Conservation (phyloP, 2,329 filamentous ascomycete genomes). For the Tolypocladium amazonense region DNA sequence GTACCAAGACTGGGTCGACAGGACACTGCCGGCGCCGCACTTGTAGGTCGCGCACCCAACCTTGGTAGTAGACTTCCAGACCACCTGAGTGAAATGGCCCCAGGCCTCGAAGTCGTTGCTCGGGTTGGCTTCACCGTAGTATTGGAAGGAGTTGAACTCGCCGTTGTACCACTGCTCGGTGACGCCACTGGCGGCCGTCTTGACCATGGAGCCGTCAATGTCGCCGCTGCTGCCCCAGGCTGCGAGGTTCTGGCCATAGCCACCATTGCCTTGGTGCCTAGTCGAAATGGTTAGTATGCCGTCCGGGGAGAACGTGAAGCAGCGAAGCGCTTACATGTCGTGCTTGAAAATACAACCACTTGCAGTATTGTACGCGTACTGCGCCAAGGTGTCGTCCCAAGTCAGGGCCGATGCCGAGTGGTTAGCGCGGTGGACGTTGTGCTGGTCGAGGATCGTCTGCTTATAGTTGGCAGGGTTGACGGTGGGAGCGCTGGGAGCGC, state of each 20-base stretch:
- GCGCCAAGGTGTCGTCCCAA: conserved; percentile 56
- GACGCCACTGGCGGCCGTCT: conserved; percentile 55
- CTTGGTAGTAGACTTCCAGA: conserved; percentile 27
- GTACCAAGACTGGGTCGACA: conserved; percentile 49
- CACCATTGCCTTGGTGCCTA: conserved; percentile 46
- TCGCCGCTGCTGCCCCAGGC: conserved; percentile 35
- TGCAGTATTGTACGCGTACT: conserved; percentile 54
- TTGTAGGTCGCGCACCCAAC: conserved; percentile 58
- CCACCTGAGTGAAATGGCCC: conserved; percentile 42
- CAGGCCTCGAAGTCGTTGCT: conserved; percentile 52
- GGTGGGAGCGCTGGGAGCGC: not conserved
- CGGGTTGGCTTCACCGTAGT: conserved; percentile 46
- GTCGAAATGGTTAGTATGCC: conserved; percentile 1
- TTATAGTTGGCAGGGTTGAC: conserved; percentile 16
- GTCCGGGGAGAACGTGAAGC: not conserved
- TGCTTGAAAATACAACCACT: conserved; percentile 62
- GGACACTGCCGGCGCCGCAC: conserved; percentile 41
- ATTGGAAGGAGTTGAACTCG: conserved; percentile 49
- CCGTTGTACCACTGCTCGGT: conserved; percentile 84
- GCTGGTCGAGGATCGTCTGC: conserved; percentile 50
- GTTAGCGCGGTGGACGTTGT: conserved; percentile 81
- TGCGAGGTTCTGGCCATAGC: conserved; percentile 90
- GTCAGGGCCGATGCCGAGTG: conserved; percentile 56
- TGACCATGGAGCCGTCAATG: conserved; percentile 28
- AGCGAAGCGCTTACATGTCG: conserved; percentile 51